Base-by-base conservation (phyloP, 2,329 filamentous ascomycete species). In the Exophiala aquamarina region DNA sequence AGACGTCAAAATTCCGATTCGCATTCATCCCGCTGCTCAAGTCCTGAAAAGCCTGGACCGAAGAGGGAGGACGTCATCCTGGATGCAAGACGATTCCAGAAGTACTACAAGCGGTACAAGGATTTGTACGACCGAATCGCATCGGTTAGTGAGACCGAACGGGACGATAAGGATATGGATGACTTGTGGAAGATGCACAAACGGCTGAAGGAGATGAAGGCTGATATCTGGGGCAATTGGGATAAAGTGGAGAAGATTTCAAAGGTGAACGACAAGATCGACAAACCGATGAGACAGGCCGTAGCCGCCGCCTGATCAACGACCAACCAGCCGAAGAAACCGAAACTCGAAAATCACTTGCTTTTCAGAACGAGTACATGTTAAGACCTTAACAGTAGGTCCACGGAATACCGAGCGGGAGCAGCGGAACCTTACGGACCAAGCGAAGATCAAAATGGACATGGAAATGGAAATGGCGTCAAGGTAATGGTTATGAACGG, bases 61-160 rank as follows among this genome's bases (percentile, higher is more conserved):
- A 72, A 70, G 43, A 66, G 70, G 14, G 64, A 66, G 46, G 62
- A 60, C 20, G 38, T 59, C 9, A 50, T 56, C n/a, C 42, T 43
- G 13, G 52, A 58, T 14, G 73, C 72, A 2, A 68, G 70, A 55
- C 70, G 68, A 39, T 84, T 84, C 63, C 79, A 81, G 59, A 68
- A 68, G 43, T 76, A 75, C 52, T 83, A 84, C 59, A 74, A 75
- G 28, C 74, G 72, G 47, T 84, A 85, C 58, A 72, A 74, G 56
- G 65, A 72, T 57, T 62, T 82, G 57, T 79, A 83, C 61, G 74
- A 76, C 29, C 61, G 66, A 42, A 57, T 76, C 50, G 62, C 64
- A 15, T 58, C 61, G 5, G 63, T 65, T 28, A 52, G 67, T 23
- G 65, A 71, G 45, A 68, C 74, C 3, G 70, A 76, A 7, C 70